Percentiles rank a stretch among this genome's conserved stretches.
These are phyloP conservation scores for Karstenula rhodostoma DNA, from an alignment of 2,329 filamentous ascomycete genomes.

Conservation along the genomic window DNA sequence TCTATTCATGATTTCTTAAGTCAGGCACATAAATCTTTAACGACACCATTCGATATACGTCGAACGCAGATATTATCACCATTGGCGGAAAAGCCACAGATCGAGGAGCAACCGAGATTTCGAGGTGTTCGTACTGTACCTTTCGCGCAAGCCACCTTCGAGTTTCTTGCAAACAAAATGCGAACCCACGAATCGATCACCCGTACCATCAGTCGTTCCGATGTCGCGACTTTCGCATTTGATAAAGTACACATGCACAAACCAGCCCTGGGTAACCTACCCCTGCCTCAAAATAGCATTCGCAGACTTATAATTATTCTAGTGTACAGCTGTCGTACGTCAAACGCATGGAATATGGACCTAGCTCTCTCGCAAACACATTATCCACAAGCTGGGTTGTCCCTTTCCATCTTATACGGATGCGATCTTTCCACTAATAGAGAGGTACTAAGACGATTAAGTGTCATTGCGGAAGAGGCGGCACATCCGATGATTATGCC, in stretches of 20 bases:
- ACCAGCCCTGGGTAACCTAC: conserved; percentile 19
- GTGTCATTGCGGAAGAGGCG: conserved; percentile 16
- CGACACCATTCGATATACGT: too few species aligned
- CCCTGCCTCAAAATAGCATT: too few species aligned
- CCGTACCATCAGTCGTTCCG: conserved; percentile 21
- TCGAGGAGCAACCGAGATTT: too few species aligned
- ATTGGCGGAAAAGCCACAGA: neutral
- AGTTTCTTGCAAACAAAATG: conserved; percentile 23
- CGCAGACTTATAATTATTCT: too few species aligned
- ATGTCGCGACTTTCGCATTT: conserved; percentile 23
- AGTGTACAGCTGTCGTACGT: conserved; percentile 31
- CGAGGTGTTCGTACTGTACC: conserved; percentile 16
- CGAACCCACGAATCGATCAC: conserved; percentile 25
- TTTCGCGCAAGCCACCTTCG: conserved; percentile 9
- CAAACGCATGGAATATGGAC: conserved; percentile 27
- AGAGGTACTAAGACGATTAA: conserved; percentile 20
- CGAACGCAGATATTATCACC: neutral
- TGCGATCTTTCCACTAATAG: conserved; percentile 16
- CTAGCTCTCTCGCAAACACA: conserved; percentile 27
- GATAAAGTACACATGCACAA: conserved; percentile 20
- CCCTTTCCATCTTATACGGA: conserved; percentile 28
- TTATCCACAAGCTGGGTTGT: conserved; percentile 17
- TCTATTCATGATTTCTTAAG: too few species aligned
- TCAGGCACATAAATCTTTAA: too few species aligned
- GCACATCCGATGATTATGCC: conserved; percentile 26